Conservation (phyloP, 805 yeast genomes). For the Torulaspora indica region DNA sequence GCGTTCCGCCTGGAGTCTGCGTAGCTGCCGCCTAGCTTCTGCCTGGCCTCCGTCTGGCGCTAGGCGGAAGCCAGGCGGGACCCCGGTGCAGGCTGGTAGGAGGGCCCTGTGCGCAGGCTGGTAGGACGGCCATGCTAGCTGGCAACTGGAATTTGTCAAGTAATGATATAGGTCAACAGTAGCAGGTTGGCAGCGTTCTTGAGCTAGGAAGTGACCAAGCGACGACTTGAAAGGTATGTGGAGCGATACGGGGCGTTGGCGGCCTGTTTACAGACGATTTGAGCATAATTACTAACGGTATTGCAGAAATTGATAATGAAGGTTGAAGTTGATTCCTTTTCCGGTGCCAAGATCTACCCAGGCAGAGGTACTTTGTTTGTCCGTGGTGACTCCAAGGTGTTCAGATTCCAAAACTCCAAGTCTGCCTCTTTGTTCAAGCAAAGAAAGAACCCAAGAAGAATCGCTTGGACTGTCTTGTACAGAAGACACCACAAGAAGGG, state of each 20-base stretch:
- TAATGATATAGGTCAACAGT: background rate
- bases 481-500: conserved; percentile 99
- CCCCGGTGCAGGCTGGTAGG: too few relatives aligned
- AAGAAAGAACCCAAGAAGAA: conserved; percentile 99
- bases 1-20: background rate
- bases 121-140: background rate
- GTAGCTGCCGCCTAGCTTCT: background rate
- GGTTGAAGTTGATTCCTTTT: conserved; percentile 99
- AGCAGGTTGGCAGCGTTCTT: too few relatives aligned
- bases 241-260: too few relatives aligned
- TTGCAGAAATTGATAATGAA: conserved; percentile 57
- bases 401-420: conserved; percentile 98
- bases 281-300: conserved; percentile 1
- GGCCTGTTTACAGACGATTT: too few relatives aligned
- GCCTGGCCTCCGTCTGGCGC: background rate
- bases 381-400: conserved; percentile 99
- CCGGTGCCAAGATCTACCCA: conserved; percentile 99
- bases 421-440: conserved; percentile 97
- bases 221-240: conserved; percentile 29
- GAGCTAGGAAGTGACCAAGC: conserved; percentile 14
- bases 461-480: conserved; percentile 98
- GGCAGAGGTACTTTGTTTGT: conserved; percentile 99
- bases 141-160: conserved; percentile 1
- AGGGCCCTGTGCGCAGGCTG: background rate
- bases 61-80: too few relatives aligned